Evolutionary conservation across 139 green algal species (phyloP), one percentile per base, ranked within the genome.

Genomic region (Chlamydomonas asymmetrica): DNA sequence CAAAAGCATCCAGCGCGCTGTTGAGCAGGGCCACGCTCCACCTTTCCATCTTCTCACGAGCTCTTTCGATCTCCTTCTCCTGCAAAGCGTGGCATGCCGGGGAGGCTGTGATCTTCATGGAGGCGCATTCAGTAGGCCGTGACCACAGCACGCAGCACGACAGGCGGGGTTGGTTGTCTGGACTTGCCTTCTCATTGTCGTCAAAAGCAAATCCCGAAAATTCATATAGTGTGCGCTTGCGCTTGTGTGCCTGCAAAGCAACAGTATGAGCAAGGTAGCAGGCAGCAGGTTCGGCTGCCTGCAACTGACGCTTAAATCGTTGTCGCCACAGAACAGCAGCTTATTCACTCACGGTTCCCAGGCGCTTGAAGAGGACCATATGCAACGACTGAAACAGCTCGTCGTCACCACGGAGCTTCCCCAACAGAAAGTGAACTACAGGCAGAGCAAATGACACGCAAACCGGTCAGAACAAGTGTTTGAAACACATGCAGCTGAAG

Each of bases 371-470:
- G 54, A 94, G 59, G 39, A 92, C 38, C 22, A 32, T 49, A 64
- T 95, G 91, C 38, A 94, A 71, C 5, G 78, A 57, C 71, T 84
- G 79, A 16, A 93, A 5, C 3, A 92, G 54, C 45, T 95, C 89
- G 31, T 92, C 85, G 35, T 81, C 82, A n/a, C 73, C 68, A 8
- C 79, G 88, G 34, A 91, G 41, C 78, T 93, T 93, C 18, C 71
- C 56, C n/a, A 95, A 32, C 70, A 89, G 89, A 78, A 89, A 93
- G 50, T 83, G 79, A 2, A 91, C 87, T 92, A 81, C 79, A 82
- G n/a, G 9, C 29, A 66, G 59, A 7, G 4, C 65, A 56, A 16
- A 5, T 13, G 57, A 4, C 27, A 3, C 20, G 71, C 25, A 0
- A 5, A n/a, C 37, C 48, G 13, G 34, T 16, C 54, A 18, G 7